Conservation (phyloP, 1,284 basidiomycete genomes). For the Apiotrichum siamense region DNA sequence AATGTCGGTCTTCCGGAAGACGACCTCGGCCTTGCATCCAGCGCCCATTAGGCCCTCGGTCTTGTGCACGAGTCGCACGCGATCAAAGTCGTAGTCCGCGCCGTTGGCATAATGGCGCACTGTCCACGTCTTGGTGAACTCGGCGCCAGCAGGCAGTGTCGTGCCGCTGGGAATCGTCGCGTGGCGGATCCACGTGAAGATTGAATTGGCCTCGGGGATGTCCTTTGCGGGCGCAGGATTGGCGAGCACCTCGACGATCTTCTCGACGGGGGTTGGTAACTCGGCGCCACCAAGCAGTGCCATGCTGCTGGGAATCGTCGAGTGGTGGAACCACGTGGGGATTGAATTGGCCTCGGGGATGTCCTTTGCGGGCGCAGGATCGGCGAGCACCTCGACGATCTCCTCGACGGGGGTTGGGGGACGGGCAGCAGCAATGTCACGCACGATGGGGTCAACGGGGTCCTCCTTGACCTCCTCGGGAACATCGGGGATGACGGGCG, state of each 20-base stretch:
- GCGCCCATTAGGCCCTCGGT: conserved; percentile 17
- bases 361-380: too few relatives aligned
- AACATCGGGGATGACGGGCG: neutral
- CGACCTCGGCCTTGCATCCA: conserved; percentile 16
- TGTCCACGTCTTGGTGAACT: conserved; percentile 44
- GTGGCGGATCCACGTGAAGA: conserved; percentile 42
- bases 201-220: too few relatives aligned
- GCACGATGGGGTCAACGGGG: conserved; percentile 11
- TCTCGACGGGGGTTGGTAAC: conserved; percentile 4
- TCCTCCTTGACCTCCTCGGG: neutral
- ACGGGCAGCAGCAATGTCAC: conserved; percentile 3
- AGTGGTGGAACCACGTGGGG: conserved; percentile 40
- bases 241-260: conserved; percentile 30
- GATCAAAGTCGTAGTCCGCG: conserved; percentile 31
- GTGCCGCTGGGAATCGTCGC: conserved; percentile 35
- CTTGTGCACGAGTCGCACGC: conserved; percentile 31
- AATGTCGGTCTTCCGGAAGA: conserved; percentile 22
- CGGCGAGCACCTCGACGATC: conserved; percentile 30
- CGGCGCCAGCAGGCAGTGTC: conserved; percentile 35
- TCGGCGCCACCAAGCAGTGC: conserved; percentile 18
- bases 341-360: too few relatives aligned
- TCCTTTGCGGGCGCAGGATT: too few relatives aligned
- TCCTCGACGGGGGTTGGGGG: conserved; percentile 10
- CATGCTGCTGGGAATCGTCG: conserved; percentile 34
- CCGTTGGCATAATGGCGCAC: conserved; percentile 39